These are phyloP conservation scores for Osmanthus fragrans DNA, from an alignment of 257 asterid species.

Conservation along the genomic window DNA sequence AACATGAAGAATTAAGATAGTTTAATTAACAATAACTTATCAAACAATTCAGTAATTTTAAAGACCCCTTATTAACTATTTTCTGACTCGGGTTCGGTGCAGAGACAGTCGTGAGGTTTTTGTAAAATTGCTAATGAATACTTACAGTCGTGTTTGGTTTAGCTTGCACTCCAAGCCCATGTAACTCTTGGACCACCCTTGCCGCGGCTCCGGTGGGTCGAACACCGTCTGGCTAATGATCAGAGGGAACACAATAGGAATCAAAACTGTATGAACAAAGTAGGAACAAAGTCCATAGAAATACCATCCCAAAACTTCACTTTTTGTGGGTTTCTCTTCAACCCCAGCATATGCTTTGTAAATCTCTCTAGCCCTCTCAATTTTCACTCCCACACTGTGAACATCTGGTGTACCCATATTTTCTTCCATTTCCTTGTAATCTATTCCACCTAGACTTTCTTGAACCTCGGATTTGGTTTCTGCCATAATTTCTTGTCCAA, in stretches of 20 bases:
- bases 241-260: constrained; percentile 78
- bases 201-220: constrained; percentile 51
- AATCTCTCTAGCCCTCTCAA: constrained; percentile 42
- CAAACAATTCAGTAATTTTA: no score
- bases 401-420: constrained; percentile 41
- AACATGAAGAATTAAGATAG: not conserved
- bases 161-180: constrained; percentile 52
- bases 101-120: not conserved
- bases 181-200: constrained; percentile 61
- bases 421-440: constrained; percentile 27
- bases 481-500: constrained; percentile 32
- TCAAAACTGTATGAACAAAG: constrained; percentile 67
- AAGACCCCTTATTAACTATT: not conserved
- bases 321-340: constrained; percentile 64
- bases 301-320: constrained; percentile 69
- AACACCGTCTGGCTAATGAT: constrained; percentile 75
- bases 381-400: constrained; percentile 43
- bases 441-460: constrained; percentile 20
- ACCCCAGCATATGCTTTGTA: constrained; percentile 41
- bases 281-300: constrained; percentile 80
- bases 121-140: not conserved
- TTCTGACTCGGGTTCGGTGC: not conserved
- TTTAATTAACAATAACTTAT: no score
- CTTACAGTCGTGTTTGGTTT: constrained; percentile 69
- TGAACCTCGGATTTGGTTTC: constrained; percentile 36